Evolutionary conservation across 2,329 filamentous ascomycete genomes (phyloP).

Genomic region (Epichloe festucae): DNA sequence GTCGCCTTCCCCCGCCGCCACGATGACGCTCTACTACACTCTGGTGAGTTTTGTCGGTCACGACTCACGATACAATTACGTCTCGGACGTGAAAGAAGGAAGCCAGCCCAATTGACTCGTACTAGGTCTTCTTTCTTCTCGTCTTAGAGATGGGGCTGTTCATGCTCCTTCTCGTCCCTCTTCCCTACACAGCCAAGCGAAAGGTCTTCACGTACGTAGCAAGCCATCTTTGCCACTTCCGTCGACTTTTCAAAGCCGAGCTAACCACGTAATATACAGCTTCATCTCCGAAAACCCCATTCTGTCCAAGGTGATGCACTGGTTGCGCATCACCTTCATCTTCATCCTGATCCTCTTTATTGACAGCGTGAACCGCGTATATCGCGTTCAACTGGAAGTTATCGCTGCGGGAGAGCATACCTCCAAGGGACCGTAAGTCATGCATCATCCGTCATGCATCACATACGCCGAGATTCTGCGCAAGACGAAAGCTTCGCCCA

Average conservation of each 20-base stretch:
- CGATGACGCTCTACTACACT: constrained; percentile 46
- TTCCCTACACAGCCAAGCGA: constrained; percentile 76
- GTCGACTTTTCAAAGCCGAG: not conserved
- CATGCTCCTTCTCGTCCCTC: constrained; percentile 67
- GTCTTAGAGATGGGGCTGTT: constrained; percentile 75
- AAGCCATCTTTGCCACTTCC: constrained; percentile 8
- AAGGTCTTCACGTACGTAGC: constrained; percentile 63
- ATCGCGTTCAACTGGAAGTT: constrained; percentile 88
- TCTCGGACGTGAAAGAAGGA: too few relatives aligned
- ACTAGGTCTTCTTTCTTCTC: constrained; percentile 68
- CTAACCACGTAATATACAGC: constrained; percentile 25
- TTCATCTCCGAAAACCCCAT: constrained; percentile 85
- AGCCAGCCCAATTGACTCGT: constrained; percentile 11
- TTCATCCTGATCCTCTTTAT: constrained; percentile 98
- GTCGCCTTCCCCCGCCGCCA: constrained; percentile 16
- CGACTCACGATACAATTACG: not conserved
- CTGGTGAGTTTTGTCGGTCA: constrained; percentile 25
- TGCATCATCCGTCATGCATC: not conserved
- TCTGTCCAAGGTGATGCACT: constrained; percentile 91
- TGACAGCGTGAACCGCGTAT: constrained; percentile 91
- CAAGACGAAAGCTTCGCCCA: too few relatives aligned
- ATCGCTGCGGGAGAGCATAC: constrained; percentile 51
- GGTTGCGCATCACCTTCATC: constrained; percentile 97
- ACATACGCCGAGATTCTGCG: too few relatives aligned
- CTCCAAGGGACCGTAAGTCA: constrained; percentile 32